Base-by-base conservation (phyloP, 2,329 filamentous ascomycete species). In the Metarhizium anisopliae region DNA sequence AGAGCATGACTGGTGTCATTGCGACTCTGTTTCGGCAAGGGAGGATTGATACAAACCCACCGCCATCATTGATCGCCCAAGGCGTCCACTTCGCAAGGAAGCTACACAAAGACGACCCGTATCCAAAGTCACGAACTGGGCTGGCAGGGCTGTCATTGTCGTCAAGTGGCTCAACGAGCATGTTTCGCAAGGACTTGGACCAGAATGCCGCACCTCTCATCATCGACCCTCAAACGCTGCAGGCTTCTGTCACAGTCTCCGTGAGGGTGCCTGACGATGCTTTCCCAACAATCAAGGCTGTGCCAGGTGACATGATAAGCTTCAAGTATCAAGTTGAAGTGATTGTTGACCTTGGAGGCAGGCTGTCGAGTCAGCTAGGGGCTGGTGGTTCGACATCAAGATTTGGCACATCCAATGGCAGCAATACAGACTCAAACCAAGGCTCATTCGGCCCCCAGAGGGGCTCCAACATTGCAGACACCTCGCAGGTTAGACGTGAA, bases 251-350 rank as follows among this genome's bases (percentile, higher is more conserved):
- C 47, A 94, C 86, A 16, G 87, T 91, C 4, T 87, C 88, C 3
- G 83, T 99, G 16, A 85, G 90, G 62, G 83, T 97, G 2, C 94
- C 94, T 0, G 90, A 95, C 60, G 90, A 96, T 65, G 85, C 85
- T 0, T 97, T 97, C 63, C 93, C 94, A 0, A 96, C 92, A 2
- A 97, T 97, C 59, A 85, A 84, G 32, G 86, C 86, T 55, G 90
- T 96, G 0, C 94, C 94, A 0, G 91, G 93, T 3, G 86, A 89
- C 38, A 94, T 97, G 85, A 94, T 99, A 61, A 91, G 86, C 63
- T 97, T 99, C 75, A 90, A 87, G 62, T 97, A 99, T 66, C 89
- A 92, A 62, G 81, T 96, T 20, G 94, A 99, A 70, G 89, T 96
- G 2, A 86, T 97, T 32, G 83, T 96, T 25, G 94, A 99, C 67